Conservation (phyloP, 2,329 filamentous ascomycete genomes). For the Lecanicillium sp. region DNA sequence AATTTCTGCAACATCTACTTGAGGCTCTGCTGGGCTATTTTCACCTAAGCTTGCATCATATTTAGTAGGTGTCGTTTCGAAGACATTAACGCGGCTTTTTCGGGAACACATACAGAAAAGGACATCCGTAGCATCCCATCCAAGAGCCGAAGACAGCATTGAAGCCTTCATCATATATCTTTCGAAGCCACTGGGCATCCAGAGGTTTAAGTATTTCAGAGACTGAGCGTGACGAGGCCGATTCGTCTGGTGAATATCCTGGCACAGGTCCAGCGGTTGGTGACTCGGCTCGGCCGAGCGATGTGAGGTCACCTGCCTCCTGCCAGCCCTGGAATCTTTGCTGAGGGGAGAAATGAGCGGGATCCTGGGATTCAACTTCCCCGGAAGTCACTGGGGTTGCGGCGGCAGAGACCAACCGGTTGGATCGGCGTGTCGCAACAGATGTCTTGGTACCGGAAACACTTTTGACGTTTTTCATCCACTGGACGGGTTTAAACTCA, state of each 20-base stretch:
- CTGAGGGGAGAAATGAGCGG: too few relatives aligned
- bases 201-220: slow-evolving; percentile 5
- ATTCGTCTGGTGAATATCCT: too few relatives aligned
- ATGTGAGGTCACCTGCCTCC: too few relatives aligned
- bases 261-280: too few relatives aligned
- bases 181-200: slow-evolving; percentile 17
- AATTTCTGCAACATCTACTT: slow-evolving; percentile 14
- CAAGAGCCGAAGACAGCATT: slow-evolving; percentile 33
- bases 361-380: too few relatives aligned
- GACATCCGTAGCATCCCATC: slow-evolving; percentile 33
- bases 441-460: neutral
- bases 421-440: too few relatives aligned
- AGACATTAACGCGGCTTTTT: too few relatives aligned
- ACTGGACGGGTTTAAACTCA: too few relatives aligned
- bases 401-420: too few relatives aligned
- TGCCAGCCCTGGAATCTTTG: too few relatives aligned
- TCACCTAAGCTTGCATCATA: slow-evolving; percentile 14
- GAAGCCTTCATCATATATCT: slow-evolving; percentile 27
- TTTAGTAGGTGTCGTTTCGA: slow-evolving; percentile 4
- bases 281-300: too few relatives aligned
- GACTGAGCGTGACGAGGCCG: neutral
- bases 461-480: neutral
- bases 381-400: too few relatives aligned
- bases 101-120: slow-evolving; percentile 31
- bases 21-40: slow-evolving; percentile 7